Evolutionary conservation across 2,329 filamentous ascomycete genomes (phyloP).

Genomic region (Drechslerella coelobrocha): DNA sequence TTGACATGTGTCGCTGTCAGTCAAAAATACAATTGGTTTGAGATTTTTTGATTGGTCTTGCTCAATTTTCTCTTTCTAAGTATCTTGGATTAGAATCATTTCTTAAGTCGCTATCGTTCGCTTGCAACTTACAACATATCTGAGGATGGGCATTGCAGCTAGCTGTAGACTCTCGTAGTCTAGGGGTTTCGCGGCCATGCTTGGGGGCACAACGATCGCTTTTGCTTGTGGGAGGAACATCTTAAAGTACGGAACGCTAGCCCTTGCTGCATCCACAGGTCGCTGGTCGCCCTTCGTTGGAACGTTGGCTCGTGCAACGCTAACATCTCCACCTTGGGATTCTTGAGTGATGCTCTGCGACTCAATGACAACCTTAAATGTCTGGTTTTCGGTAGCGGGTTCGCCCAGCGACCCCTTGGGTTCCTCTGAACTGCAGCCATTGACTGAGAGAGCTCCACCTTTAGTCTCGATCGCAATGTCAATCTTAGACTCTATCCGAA

Average conservation of each 20-base stretch:
- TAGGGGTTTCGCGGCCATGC: background rate
- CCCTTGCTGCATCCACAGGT: background rate
- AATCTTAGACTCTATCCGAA: too few species aligned
- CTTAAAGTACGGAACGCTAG: background rate
- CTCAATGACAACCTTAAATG: too few species aligned
- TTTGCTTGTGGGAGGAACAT: background rate
- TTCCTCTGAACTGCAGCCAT: background rate
- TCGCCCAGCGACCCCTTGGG: too few species aligned
- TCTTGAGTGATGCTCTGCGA: too few species aligned
- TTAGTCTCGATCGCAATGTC: background rate
- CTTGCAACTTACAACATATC: background rate
- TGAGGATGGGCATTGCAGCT: background rate
- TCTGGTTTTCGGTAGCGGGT: too few species aligned
- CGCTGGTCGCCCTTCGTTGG: background rate
- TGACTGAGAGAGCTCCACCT: background rate
- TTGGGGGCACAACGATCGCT: background rate
- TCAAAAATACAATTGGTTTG: background rate
- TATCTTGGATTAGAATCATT: background rate
- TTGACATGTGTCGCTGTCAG: background rate
- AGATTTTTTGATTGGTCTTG: background rate
- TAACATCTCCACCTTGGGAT: background rate
- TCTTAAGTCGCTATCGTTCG: background rate
- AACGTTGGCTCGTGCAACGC: background rate
- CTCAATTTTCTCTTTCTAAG: background rate
- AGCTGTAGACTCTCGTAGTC: conserved; percentile 1